phyloP scores from a whole-genome alignment of 768 basidiomycete species.

The Candolleomyces eurysporus region DNA sequence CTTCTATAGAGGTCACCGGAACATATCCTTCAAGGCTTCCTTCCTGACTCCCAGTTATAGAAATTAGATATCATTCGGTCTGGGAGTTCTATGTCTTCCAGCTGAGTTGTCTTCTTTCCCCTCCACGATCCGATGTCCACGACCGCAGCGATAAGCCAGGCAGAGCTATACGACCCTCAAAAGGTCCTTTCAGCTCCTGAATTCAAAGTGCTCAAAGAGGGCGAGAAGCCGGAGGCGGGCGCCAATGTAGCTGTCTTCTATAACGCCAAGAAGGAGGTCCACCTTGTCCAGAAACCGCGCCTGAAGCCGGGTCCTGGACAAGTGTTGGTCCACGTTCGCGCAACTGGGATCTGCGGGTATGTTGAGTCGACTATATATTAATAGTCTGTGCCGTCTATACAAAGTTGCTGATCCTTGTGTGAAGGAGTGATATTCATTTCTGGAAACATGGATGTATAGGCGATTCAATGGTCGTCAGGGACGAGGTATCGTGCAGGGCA shows the following conservation, averaged over 20 bases:
- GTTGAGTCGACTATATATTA: conserved; percentile 10
- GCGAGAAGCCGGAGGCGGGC: conserved; percentile 45
- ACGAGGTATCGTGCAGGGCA: conserved; percentile 42
- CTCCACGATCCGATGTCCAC: neutral
- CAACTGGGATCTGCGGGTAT: conserved; percentile 70
- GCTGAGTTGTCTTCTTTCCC: too few species aligned
- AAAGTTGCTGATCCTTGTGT: neutral
- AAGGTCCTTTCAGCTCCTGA: conserved; percentile 55
- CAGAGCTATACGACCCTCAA: conserved; percentile 52
- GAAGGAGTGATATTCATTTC: conserved; percentile 71
- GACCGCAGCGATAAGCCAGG: conserved; percentile 19
- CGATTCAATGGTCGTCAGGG: conserved; percentile 68
- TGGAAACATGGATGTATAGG: conserved; percentile 71
- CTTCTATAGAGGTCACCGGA: too few species aligned
- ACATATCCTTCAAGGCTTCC: too few species aligned
- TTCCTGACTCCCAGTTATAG: too few species aligned
- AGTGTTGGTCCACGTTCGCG: conserved; percentile 62
- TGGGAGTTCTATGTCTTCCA: too few species aligned
- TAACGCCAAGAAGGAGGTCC: conserved; percentile 60
- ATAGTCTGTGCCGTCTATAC: too few species aligned
- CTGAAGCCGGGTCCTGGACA: conserved; percentile 62
- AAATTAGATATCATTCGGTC: too few species aligned
- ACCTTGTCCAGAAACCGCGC: conserved; percentile 64
- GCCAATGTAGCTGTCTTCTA: conserved; percentile 66
- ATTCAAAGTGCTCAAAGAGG: conserved; percentile 50